phyloP scores from a whole-genome alignment of 108 stramenopile genomes.

The Cyclotella kingstonii region DNA sequence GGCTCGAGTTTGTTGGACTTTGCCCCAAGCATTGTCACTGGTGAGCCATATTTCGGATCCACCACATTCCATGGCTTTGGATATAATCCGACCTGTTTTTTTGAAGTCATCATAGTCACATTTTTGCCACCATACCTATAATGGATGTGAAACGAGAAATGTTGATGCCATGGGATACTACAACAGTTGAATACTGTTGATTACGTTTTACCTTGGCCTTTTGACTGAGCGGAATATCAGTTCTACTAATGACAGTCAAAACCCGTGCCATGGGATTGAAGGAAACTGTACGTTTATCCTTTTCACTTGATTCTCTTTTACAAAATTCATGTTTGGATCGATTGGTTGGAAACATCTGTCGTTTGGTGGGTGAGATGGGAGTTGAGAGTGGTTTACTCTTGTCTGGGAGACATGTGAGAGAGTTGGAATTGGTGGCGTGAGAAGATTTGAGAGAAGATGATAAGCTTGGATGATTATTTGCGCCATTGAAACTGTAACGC shows the following conservation, averaged over 20 bases:
- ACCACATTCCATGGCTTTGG: conserved; percentile 83
- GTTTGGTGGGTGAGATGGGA: conserved; percentile 34
- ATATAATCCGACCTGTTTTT: conserved; percentile 84
- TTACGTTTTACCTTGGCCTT: conserved; percentile 20
- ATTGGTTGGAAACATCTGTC: conserved; percentile 35
- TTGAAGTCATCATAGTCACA: conserved; percentile 83
- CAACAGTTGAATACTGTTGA: not conserved
- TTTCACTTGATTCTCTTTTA: not conserved
- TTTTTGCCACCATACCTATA: conserved; percentile 81
- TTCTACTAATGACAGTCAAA: conserved; percentile 63
- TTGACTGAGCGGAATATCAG: conserved; percentile 62
- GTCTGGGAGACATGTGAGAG: too few relatives aligned
- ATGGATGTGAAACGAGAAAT: not conserved
- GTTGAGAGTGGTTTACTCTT: too few relatives aligned
- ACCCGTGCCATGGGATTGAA: conserved; percentile 87
- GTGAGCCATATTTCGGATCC: conserved; percentile 86
- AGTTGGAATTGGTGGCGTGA: too few relatives aligned
- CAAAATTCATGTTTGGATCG: conserved; percentile 3
- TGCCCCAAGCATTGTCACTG: conserved; percentile 68
- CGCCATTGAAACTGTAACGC: too few relatives aligned
- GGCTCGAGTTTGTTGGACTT: conserved; percentile 19
- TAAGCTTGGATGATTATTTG: too few relatives aligned
- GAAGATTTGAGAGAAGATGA: too few relatives aligned
- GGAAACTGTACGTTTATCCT: conserved; percentile 34
- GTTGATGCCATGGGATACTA: not conserved